These are phyloP conservation scores for Tetraselmis striata DNA, from an alignment of 139 green algal genomes.

Conservation along the genomic window DNA sequence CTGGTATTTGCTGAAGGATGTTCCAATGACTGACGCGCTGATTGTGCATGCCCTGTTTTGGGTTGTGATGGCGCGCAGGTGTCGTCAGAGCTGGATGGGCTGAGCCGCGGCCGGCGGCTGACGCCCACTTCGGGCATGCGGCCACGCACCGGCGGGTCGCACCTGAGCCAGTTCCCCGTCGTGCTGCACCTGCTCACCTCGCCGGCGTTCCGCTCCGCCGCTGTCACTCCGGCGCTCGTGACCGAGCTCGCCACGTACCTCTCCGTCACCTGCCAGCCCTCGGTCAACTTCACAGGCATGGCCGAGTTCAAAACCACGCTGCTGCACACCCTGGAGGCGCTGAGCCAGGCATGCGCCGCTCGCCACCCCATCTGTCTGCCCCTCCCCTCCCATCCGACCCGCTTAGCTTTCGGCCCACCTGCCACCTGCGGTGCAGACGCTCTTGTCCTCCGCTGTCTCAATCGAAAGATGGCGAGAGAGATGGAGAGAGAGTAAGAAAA, in stretches of 20 bases:
- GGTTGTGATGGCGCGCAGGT: no score
- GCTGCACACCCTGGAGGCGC: constrained; percentile 62
- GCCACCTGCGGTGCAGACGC: no score
- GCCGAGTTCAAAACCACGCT: constrained; percentile 54
- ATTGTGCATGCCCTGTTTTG: no score
- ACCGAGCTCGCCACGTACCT: constrained; percentile 42
- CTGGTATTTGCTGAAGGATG: no score
- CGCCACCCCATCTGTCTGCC: no score
- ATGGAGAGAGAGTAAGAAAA: no score
- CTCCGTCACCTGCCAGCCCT: constrained; percentile 12
- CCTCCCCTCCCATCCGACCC: no score
- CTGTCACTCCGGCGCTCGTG: constrained; percentile 44
- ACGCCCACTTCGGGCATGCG: neutral
- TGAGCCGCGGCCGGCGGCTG: neutral
- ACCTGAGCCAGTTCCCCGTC: constrained; percentile 35
- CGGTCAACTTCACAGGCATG: constrained; percentile 6
- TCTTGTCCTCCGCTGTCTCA: no score
- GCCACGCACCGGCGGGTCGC: neutral
- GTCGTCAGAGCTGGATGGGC: neutral
- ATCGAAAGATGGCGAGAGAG: no score
- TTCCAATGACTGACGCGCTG: no score
- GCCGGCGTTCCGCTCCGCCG: constrained; percentile 36
- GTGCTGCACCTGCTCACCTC: constrained; percentile 61
- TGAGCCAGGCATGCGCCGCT: constrained; percentile 40
- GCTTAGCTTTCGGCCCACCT: no score